Conservation (phyloP, 768 basidiomycete species). For the Russula griseocarnosa region DNA sequence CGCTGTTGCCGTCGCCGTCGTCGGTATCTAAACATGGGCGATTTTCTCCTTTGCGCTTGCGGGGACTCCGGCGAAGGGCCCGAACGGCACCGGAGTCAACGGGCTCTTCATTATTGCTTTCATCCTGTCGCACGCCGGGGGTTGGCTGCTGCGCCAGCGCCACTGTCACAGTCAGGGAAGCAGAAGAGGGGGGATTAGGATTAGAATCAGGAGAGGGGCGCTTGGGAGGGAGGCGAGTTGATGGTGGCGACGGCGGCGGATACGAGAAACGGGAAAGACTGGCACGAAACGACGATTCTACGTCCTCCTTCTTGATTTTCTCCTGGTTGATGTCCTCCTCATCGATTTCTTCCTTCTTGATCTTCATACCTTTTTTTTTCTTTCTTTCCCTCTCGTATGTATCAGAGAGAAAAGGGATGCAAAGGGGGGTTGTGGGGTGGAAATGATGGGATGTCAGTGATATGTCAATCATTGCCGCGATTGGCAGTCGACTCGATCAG, state of each 20-base stretch:
- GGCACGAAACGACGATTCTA: slow-evolving; percentile 2
- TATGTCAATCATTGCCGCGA: not conserved
- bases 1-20: not conserved
- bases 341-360: too few relatives aligned
- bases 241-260: not conserved
- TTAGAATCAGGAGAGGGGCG: not conserved
- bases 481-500: not conserved
- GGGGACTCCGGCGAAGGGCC: too few relatives aligned
- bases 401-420: too few relatives aligned
- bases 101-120: not conserved
- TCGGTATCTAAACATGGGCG: not conserved
- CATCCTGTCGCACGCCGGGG: too few relatives aligned
- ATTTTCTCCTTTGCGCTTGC: not conserved
- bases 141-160: not conserved
- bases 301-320: slow-evolving; percentile 1
- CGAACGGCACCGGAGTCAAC: not conserved
- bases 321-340: too few relatives aligned
- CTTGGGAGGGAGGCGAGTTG: not conserved
- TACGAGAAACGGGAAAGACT: slow-evolving; percentile 8
- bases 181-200: not conserved
- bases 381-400: too few relatives aligned
- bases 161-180: not conserved
- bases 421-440: not conserved
- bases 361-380: not conserved
- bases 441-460: slow-evolving; percentile 14